Percentiles rank a stretch among this genome's conserved stretches.
Conservation (phyloP, 2,329 filamentous ascomycete genomes). For the Trichoderma endophyticum region DNA sequence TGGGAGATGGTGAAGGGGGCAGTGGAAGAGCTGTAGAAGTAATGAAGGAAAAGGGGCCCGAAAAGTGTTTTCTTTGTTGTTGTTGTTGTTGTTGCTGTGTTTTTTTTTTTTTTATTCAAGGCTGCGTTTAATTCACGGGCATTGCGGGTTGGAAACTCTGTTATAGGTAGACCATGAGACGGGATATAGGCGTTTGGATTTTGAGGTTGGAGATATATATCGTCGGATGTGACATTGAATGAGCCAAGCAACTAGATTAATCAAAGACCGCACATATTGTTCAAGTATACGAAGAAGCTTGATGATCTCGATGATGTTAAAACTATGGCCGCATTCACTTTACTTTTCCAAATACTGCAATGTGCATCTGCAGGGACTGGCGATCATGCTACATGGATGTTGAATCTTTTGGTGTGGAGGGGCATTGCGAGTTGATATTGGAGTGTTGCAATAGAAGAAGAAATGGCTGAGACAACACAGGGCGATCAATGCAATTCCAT, state of each 20-base stretch:
- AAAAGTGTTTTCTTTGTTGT: no score
- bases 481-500: fast-evolving
- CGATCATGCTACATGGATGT: background rate
- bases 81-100: no score
- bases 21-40: background rate
- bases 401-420: background rate
- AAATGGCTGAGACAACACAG: background rate
- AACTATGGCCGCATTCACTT: fast-evolving
- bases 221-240: background rate
- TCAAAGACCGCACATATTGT: background rate
- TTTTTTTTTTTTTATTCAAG: background rate
- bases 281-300: background rate
- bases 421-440: background rate
- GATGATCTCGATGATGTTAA: background rate
- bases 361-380: background rate
- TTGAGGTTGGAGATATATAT: background rate
- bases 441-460: background rate
- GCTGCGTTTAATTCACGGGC: background rate
- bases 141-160: background rate
- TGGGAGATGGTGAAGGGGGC: slow-evolving; percentile 44
- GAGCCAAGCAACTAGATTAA: background rate
- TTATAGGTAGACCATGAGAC: background rate
- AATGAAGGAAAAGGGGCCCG: background rate
- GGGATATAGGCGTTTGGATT: background rate
- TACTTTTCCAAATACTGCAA: background rate